phyloP scores from a whole-genome alignment of 2,329 filamentous ascomycete genomes.

The Ceratocystis lukuohia region DNA sequence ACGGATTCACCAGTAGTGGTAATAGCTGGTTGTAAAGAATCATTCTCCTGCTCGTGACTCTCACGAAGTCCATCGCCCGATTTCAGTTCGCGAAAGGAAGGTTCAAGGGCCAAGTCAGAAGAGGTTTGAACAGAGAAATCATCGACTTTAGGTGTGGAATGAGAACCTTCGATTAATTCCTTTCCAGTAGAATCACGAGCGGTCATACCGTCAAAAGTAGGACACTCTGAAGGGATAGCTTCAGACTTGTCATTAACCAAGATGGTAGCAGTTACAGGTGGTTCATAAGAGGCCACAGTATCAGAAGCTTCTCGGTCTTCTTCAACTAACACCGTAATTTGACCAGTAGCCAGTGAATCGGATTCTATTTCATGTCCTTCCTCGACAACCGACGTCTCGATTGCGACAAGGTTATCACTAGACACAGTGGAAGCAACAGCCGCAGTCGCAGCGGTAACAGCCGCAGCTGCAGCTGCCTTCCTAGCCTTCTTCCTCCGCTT shows the following conservation, averaged over 20 bases:
- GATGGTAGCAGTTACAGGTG: background rate
- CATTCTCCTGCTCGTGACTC: background rate
- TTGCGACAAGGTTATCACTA: background rate
- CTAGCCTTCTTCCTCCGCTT: slow-evolving; percentile 11
- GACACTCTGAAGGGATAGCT: no score
- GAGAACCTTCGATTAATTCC: background rate
- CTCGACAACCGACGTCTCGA: background rate
- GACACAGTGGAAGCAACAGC: background rate
- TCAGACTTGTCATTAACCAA: no score
- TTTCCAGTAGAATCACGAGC: no score
- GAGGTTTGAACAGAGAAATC: background rate
- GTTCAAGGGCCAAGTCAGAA: background rate
- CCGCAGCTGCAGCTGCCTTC: background rate
- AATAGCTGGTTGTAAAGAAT: background rate
- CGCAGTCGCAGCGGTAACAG: background rate
- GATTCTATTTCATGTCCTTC: background rate
- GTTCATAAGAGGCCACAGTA: background rate
- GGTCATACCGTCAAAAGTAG: no score
- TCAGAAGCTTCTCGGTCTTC: background rate
- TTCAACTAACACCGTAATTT: background rate
- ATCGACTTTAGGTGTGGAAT: background rate
- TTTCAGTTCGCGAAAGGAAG: background rate
- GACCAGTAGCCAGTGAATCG: background rate
- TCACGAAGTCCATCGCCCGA: background rate
- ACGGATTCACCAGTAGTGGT: background rate